Base-by-base conservation (phyloP, 208 protist species). In the Leishmania arabica region DNA sequence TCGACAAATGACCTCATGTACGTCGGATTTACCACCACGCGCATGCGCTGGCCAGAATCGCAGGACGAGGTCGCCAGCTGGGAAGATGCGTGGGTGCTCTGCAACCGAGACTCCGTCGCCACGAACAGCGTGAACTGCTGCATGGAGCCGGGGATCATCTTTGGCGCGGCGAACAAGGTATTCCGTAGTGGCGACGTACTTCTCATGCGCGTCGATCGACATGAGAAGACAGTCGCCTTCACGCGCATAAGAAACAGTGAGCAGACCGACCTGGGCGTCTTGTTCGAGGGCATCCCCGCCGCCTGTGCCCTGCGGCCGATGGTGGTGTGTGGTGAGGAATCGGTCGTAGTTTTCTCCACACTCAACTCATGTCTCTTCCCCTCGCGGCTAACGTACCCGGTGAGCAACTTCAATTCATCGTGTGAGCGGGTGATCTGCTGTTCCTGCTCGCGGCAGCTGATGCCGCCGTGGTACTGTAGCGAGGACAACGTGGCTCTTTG, bases 41-140 rank as follows among this genome's bases (percentile, higher is more conserved):
- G 87, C 34, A 85, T 86, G 31, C 71, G 84, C 34, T 83, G 79
- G 75, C 84, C 90, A 24, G 86, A 93, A 13, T 86, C 78, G 19
- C 84, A 81, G 65, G 86, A 92, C 60, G 90, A 95, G 72, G 91
- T 96, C 17, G 86, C 88, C 31, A 78, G 58, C 65, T 95, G 92
- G 88, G 84, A 90, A 69, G 90, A 97, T 77, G 90, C 89, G 27
- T 98, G 95, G 95, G 86, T 91, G 21, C 85, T 98, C 47, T 98
- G 93, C 87, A 94, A 82, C 84, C 71, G 88, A 60, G 93, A 98
- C 79, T 92, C 90, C 0, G 82, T 58, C 11, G 72, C 86, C 21
- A 94, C 92, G 21, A 98, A 96, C 79, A 95, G 85, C 81, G 83
- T 94, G n/a, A 95, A 96, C 83, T 98, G 93, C 87, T 94, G 84